These are phyloP conservation scores for Blastocladiella emersonii DNA, from an alignment of 371 early-diverging fungal genomes.

Conservation along the genomic window DNA sequence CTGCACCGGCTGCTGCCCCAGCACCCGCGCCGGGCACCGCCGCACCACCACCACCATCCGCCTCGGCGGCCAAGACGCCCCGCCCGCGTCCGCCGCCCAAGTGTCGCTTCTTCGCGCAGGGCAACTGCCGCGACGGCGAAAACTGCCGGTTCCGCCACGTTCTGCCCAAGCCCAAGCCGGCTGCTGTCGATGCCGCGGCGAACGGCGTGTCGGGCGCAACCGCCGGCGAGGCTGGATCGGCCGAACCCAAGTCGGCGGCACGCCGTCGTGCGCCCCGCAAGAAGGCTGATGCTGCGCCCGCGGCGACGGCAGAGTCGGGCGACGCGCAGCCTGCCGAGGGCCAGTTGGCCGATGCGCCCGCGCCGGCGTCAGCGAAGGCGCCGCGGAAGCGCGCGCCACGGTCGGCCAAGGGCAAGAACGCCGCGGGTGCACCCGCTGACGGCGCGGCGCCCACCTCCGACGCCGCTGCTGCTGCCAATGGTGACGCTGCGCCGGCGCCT, in stretches of 20 bases:
- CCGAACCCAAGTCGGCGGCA: background rate
- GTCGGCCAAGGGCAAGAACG: too few relatives aligned
- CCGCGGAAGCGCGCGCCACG: too few relatives aligned
- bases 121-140: slow-evolving; percentile 4
- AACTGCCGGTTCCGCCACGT: slow-evolving; percentile 2
- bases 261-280: too few relatives aligned
- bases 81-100: background rate
- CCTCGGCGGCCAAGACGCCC: background rate
- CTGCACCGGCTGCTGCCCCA: too few relatives aligned
- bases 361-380: too few relatives aligned
- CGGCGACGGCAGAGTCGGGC: background rate
- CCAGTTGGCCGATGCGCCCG: too few relatives aligned
- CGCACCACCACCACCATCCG: too few relatives aligned
- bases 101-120: background rate
- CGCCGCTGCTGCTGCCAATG: background rate
- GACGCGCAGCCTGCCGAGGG: background rate
- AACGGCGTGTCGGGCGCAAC: too few relatives aligned
- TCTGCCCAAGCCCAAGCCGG: background rate
- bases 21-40: too few relatives aligned
- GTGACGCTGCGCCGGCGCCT: too few relatives aligned
- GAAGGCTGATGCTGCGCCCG: background rate
- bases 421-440: background rate
- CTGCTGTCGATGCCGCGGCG: background rate
- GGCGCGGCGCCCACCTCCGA: background rate
- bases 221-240: too few relatives aligned